Evolutionary conservation across 2,329 filamentous ascomycete genomes (phyloP).

Genomic region (Colletotrichum cereale): DNA sequence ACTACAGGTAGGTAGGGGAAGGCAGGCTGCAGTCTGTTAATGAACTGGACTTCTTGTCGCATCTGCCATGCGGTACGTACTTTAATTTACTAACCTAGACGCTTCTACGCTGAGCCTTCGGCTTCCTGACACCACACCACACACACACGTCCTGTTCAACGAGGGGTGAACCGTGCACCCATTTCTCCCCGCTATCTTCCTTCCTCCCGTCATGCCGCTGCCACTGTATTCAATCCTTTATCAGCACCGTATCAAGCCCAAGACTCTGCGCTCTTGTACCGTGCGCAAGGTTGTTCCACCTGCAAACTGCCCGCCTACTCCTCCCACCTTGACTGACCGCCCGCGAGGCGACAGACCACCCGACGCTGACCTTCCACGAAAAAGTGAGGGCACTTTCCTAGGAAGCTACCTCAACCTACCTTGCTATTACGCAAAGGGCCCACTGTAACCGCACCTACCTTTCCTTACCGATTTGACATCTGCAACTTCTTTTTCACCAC

Average conservation of each 20-base stretch:
- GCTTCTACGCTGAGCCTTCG: slow-evolving; percentile 3
- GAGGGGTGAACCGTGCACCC: slow-evolving; percentile 32
- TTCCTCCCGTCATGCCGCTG: slow-evolving; percentile 26
- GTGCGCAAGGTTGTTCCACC: neutral
- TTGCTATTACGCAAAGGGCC: slow-evolving; percentile 41
- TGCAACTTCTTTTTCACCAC: slow-evolving; percentile 41
- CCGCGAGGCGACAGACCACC: slow-evolving; percentile 10
- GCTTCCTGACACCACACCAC: slow-evolving; percentile 18
- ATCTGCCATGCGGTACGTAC: slow-evolving; percentile 7
- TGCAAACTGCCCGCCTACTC: slow-evolving; percentile 8
- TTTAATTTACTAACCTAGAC: neutral
- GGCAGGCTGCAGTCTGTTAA: neutral
- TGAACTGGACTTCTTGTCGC: neutral
- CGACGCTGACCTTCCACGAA: slow-evolving; percentile 5
- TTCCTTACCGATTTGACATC: slow-evolving; percentile 40
- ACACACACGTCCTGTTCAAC: neutral
- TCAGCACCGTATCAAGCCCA: neutral
- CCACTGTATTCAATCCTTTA: neutral
- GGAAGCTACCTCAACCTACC: slow-evolving; percentile 36
- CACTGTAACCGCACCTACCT: slow-evolving; percentile 41
- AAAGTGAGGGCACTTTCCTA: slow-evolving; percentile 14
- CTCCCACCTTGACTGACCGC: slow-evolving; percentile 15
- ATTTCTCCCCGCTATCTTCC: slow-evolving; percentile 30
- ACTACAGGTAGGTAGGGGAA: neutral
- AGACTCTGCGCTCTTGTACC: accelerated